Percentiles rank a stretch among this genome's conserved stretches.
Conservation (phyloP, 495 filamentous ascomycete genomes). For the Lophiostoma macrostomum region DNA sequence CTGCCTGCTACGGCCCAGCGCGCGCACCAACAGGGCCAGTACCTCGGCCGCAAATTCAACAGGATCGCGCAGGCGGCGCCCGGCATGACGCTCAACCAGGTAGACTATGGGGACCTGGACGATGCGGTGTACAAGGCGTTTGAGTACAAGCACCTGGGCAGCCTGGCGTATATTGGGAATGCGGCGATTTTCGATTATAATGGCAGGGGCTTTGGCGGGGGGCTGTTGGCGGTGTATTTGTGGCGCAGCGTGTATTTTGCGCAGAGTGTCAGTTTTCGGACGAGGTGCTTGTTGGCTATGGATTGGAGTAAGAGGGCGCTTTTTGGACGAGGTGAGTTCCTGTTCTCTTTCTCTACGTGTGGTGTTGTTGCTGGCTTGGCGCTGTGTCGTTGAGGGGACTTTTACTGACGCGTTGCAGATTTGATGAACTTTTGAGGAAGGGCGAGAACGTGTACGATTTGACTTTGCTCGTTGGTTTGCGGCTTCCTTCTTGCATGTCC, state of each 20-base stretch:
- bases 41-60: conserved; percentile 91
- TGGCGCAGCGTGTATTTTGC: conserved; percentile 98
- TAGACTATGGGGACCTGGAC: conserved; percentile 86
- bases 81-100: conserved; percentile 72
- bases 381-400: too few relatives aligned
- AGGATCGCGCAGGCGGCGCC: conserved; percentile 78
- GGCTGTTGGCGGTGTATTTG: conserved; percentile 89
- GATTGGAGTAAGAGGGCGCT: conserved; percentile 95
- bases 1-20: conserved; percentile 73
- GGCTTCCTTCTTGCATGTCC: too few relatives aligned
- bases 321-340: conserved; percentile 87
- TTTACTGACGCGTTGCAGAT: conserved; percentile 46
- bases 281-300: conserved; percentile 88
- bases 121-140: conserved; percentile 94
- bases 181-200: conserved; percentile 87
- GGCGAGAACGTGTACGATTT: too few relatives aligned
- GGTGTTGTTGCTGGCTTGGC: neutral
- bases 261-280: conserved; percentile 92
- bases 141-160: conserved; percentile 88
- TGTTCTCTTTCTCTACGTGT: neutral
- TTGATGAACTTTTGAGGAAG: conserved; percentile 60
- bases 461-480: neutral
- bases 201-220: conserved; percentile 76
- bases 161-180: conserved; percentile 93
- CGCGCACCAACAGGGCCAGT: conserved; percentile 93